Conservation (phyloP, 2,329 filamentous ascomycete species). For the Diaporthe citriasiana region DNA sequence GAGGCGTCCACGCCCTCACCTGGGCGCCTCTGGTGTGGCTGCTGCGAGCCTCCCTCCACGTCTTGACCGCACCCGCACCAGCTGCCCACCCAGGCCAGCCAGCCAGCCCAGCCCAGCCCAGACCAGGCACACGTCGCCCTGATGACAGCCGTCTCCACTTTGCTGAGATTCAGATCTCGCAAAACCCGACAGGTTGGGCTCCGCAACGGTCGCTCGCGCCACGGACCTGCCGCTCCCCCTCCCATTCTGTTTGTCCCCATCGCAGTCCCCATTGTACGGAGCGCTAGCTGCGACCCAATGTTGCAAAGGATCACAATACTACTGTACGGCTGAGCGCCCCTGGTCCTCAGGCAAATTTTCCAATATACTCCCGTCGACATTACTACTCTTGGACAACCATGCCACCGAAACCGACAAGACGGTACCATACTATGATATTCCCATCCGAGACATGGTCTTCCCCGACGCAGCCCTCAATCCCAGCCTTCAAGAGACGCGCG, state of each 20-base stretch:
- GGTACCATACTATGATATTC: not conserved
- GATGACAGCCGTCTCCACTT: constrained; percentile 20
- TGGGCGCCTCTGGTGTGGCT: constrained; percentile 15
- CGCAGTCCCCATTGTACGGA: constrained; percentile 17
- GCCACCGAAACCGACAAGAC: constrained; percentile 6
- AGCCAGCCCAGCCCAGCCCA: not conserved
- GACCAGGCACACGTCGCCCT: constrained; percentile 25
- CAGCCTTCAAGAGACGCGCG: not conserved
- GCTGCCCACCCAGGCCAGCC: not conserved
- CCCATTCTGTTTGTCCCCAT: constrained; percentile 3
- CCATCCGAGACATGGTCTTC: constrained; percentile 22
- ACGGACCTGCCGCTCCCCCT: constrained; percentile 35
- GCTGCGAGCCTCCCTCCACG: constrained; percentile 1
- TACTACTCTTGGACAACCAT: constrained; percentile 3
- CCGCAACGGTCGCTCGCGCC: constrained; percentile 38
- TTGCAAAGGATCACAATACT: constrained; percentile 14
- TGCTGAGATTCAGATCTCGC: constrained; percentile 39
- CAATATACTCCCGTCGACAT: not conserved
- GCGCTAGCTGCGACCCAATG: constrained; percentile 8
- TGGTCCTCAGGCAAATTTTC: not conserved
- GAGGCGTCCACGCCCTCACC: constrained; percentile 33
- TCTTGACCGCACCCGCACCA: not conserved
- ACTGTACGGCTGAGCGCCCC: constrained; percentile 27
- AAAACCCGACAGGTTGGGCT: constrained; percentile 37
- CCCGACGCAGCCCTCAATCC: constrained; percentile 11